phyloP scores from a whole-genome alignment of 139 green algal genomes.

The Desmodesmus armatus region DNA sequence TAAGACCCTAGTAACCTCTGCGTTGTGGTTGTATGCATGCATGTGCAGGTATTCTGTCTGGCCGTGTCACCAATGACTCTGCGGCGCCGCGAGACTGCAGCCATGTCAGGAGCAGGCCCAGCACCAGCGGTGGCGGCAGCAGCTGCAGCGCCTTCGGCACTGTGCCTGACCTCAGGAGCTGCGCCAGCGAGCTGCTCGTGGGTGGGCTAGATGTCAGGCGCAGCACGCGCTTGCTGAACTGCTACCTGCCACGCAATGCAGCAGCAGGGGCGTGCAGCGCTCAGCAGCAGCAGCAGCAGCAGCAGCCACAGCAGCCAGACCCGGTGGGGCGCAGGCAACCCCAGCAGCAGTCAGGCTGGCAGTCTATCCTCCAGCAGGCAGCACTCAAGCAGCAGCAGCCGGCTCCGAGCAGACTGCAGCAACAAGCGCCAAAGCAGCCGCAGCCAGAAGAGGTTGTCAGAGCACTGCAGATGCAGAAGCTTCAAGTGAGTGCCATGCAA shows the following conservation, averaged over 20 bases:
- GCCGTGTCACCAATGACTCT: too few species aligned
- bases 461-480: slow-evolving; percentile 33
- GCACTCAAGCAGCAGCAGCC: slow-evolving; percentile 13
- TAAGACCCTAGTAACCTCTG: background rate
- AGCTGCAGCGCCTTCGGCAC: background rate
- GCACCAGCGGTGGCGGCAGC: slow-evolving; percentile 6
- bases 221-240: slow-evolving; percentile 45
- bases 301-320: background rate
- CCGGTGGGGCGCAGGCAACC: background rate
- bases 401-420: background rate
- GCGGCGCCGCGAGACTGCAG: background rate
- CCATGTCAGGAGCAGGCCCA: background rate
- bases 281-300: slow-evolving; percentile 22
- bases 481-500: slow-evolving; percentile 12
- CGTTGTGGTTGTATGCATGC: too few species aligned
- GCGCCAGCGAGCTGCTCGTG: background rate
- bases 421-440: background rate
- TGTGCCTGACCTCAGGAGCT: background rate
- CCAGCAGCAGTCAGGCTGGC: background rate
- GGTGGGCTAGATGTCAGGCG: too few species aligned
- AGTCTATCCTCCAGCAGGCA: background rate
- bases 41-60: too few species aligned
- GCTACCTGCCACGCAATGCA: background rate
- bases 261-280: background rate
- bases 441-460: background rate